Conservation (phyloP, 2,329 filamentous ascomycete genomes). For the Boeremia exigua region DNA sequence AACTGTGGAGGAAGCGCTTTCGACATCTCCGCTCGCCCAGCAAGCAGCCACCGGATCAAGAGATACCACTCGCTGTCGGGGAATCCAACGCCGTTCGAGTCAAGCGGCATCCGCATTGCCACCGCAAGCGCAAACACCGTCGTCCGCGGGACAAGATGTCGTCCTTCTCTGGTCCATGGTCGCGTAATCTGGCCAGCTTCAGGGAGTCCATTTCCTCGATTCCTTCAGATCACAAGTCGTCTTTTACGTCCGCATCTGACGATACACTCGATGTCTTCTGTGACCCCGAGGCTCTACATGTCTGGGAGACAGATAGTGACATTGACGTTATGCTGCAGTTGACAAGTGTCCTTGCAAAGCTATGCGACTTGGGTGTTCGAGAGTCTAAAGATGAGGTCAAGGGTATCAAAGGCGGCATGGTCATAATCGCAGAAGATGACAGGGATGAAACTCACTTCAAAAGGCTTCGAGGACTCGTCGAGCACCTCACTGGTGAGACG, state of each 20-base stretch:
- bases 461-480: constrained; percentile 37
- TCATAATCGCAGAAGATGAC: constrained; percentile 38
- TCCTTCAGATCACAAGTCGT: constrained; percentile 31
- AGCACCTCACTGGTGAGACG: constrained; percentile 28
- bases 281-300: constrained; percentile 31
- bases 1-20: not conserved
- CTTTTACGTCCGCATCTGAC: constrained; percentile 30
- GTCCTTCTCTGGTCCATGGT: constrained; percentile 36
- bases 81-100: not conserved
- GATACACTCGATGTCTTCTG: constrained; percentile 30
- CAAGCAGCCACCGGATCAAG: not conserved
- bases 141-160: constrained; percentile 14
- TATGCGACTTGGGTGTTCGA: constrained; percentile 31
- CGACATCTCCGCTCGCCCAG: not conserved
- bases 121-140: constrained; percentile 14
- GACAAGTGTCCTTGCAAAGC: constrained; percentile 37
- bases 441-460: constrained; percentile 25
- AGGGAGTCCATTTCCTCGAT: constrained; percentile 33
- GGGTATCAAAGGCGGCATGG: constrained; percentile 29
- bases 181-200: constrained; percentile 30
- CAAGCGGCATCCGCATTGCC: not conserved
- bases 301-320: constrained; percentile 45
- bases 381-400: constrained; percentile 15
- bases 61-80: too few species aligned
- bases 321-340: constrained; percentile 42